Conservation (phyloP, 2,329 filamentous ascomycete genomes). For the Ophiocordyceps camponoti-floridani region DNA sequence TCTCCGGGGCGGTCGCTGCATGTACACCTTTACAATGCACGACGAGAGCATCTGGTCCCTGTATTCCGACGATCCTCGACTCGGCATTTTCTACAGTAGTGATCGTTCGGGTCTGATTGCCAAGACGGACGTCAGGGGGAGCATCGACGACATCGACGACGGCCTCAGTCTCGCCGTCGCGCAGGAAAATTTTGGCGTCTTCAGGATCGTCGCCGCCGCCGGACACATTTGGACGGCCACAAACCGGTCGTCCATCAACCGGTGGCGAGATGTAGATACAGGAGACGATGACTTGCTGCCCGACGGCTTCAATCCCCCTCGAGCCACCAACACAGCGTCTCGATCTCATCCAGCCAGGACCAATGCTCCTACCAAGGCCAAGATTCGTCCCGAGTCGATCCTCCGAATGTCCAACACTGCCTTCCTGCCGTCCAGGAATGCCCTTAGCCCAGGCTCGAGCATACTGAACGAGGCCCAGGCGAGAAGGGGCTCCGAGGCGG, state of each 20-base stretch:
- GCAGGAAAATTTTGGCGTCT: slow-evolving; percentile 76
- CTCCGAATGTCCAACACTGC: slow-evolving; percentile 74
- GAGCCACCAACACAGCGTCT: slow-evolving; percentile 20
- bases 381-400: slow-evolving; percentile 62
- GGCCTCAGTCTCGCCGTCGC: slow-evolving; percentile 80
- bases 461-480: slow-evolving; percentile 24
- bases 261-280: slow-evolving; percentile 78
- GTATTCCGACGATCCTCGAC: slow-evolving; percentile 69
- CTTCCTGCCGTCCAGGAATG: slow-evolving; percentile 43
- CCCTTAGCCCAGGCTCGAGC: slow-evolving; percentile 36
- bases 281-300: slow-evolving; percentile 50
- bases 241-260: slow-evolving; percentile 76
- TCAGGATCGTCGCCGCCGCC: slow-evolving; percentile 46
- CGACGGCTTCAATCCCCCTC: slow-evolving; percentile 29
- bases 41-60: slow-evolving; percentile 96
- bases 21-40: slow-evolving; percentile 98
- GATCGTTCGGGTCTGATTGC: slow-evolving; percentile 88
- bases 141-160: slow-evolving; percentile 54
- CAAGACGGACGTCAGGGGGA: slow-evolving; percentile 76
- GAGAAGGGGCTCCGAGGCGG: slow-evolving; percentile 19
- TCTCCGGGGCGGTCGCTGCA: slow-evolving; percentile 81
- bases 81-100: slow-evolving; percentile 85
- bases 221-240: slow-evolving; percentile 84
- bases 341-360: slow-evolving; percentile 13
- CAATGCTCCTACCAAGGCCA: slow-evolving; percentile 28